Percentiles rank a stretch among this genome's conserved stretches.
phyloP scores from a whole-genome alignment of 805 yeast species.

The Kodamaea jinghongensis region DNA sequence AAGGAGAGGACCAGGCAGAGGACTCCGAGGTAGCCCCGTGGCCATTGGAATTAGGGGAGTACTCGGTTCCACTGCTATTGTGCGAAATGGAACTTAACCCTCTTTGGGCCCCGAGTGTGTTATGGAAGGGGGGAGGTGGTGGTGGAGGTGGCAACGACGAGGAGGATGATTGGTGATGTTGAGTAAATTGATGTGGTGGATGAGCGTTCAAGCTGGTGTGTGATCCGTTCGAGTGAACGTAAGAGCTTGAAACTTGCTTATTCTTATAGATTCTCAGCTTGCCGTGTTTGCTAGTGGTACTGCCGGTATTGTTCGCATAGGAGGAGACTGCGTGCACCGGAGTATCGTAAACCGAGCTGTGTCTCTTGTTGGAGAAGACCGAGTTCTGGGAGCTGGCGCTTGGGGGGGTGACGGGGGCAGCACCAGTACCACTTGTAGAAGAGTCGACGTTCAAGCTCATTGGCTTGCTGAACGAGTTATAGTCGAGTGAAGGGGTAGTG shows the following conservation, averaged over 20 bases:
- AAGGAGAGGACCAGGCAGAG: conserved; percentile 14
- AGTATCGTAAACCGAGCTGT: conserved; percentile 20
- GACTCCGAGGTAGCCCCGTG: conserved; percentile 9
- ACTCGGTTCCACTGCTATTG: conserved; percentile 9
- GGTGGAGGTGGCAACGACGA: conserved; percentile 7
- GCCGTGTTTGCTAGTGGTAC: conserved; percentile 4
- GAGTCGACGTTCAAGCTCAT: conserved; percentile 1
- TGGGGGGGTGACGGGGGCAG: conserved; percentile 38
- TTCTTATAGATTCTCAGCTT: conserved; percentile 14
- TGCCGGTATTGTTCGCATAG: conserved; percentile 6
- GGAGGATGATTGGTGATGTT: conserved; percentile 5
- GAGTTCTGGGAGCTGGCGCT: conserved; percentile 41
- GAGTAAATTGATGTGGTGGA: conserved; percentile 4
- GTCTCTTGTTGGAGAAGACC: conserved; percentile 30
- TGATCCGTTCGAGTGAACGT: conserved; percentile 6
- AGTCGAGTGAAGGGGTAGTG: conserved; percentile 3
- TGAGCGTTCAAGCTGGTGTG: conserved; percentile 7
- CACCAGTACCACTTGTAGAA: background rate
- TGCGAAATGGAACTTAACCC: conserved; percentile 3
- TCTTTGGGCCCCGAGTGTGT: background rate
- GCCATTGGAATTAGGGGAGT: conserved; percentile 10
- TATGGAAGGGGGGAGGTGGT: conserved; percentile 10
- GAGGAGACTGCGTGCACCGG: conserved; percentile 21
- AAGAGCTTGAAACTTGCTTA: background rate
- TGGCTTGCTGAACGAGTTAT: conserved; percentile 7